These are phyloP conservation scores for Paradendryphiella salina DNA, from an alignment of 2,329 filamentous ascomycete species.

Conservation along the genomic window DNA sequence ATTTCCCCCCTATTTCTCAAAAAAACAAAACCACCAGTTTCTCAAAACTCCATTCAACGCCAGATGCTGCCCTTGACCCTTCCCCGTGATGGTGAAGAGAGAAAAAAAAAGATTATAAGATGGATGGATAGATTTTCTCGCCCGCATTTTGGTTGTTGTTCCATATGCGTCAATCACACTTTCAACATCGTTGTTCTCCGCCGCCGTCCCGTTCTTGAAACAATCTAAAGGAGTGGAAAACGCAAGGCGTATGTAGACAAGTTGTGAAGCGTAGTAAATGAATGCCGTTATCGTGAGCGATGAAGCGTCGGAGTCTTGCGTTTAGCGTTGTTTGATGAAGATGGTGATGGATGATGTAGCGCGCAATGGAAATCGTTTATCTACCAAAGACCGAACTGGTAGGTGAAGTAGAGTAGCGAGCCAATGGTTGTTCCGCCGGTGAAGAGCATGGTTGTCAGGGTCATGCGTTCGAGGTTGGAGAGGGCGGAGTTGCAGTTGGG, in stretches of 20 bases:
- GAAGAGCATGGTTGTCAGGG: conserved; percentile 59
- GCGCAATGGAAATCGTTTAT: not conserved
- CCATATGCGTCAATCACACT: not conserved
- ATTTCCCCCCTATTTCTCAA: too few relatives aligned
- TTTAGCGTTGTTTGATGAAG: not conserved
- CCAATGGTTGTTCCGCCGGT: conserved; percentile 61
- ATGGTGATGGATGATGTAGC: not conserved
- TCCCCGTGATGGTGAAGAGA: not conserved
- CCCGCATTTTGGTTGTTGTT: not conserved
- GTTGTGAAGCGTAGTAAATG: conserved; percentile 21
- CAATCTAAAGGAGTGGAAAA: not conserved
- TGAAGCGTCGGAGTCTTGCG: not conserved
- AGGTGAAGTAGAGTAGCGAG: conserved; percentile 60
- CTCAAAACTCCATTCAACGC: not conserved
- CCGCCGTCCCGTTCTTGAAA: not conserved
- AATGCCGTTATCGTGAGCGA: conserved; percentile 28
- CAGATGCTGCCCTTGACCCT: not conserved
- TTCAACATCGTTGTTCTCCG: not conserved
- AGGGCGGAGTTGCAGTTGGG: conserved; percentile 60
- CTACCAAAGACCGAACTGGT: conserved; percentile 50
- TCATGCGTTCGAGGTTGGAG: conserved; percentile 58
- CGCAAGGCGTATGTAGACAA: conserved; percentile 24
- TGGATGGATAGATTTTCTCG: not conserved
- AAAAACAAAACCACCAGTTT: too few relatives aligned
- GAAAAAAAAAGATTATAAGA: not conserved